Base-by-base conservation (phyloP, 164 flowering plant genomes). In the Echeveria elegans region DNA sequence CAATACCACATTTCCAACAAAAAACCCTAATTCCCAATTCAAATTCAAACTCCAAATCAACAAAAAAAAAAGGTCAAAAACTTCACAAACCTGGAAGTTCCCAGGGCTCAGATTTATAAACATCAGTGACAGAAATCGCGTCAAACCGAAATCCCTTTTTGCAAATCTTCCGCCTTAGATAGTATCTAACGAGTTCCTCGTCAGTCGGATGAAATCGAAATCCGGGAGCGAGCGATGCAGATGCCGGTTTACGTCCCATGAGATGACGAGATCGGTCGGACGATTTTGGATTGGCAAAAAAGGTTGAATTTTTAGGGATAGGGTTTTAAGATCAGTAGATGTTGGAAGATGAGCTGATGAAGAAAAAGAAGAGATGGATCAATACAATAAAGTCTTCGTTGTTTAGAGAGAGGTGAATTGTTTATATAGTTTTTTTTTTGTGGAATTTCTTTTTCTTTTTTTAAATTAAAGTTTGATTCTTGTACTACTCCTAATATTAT, bases 41-140 rank as follows among this genome's bases (percentile, higher is more conserved):
- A 47, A 47, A 16, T 16, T 10, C 1, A 3, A 47, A 47, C 5
- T 1, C 4, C 5, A 47, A 47, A 47, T 16, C 4, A 47, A 2
- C 52, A 47, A 5, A 4, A 18, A 47, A 2, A 7, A 19, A 23
- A 23, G n/a, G n/a, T n/a, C 5, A 5, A 23, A 60, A 8, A 29
- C 3, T n/a, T 34, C 4, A 6, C 10, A 29, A 28, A 60, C 63
- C 30, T 60, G 79, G 79, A 6, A 79, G 82, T 24, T 79, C 79
- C 82, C 79, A 79, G 0, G 82, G 82, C 72, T 76, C 82, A 40
- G 66, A 72, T 32, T 72, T 79, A 73, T 79, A 79, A 34, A 79
- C 63, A 34, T 79, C 82, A 41, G 64, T 41, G 38, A 59, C 76
- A 34, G 76, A 56, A 56, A 79, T 76, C 30, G 82, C 72, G 23